Conservation (phyloP, 768 basidiomycete genomes). For the Suillus brevipes region DNA sequence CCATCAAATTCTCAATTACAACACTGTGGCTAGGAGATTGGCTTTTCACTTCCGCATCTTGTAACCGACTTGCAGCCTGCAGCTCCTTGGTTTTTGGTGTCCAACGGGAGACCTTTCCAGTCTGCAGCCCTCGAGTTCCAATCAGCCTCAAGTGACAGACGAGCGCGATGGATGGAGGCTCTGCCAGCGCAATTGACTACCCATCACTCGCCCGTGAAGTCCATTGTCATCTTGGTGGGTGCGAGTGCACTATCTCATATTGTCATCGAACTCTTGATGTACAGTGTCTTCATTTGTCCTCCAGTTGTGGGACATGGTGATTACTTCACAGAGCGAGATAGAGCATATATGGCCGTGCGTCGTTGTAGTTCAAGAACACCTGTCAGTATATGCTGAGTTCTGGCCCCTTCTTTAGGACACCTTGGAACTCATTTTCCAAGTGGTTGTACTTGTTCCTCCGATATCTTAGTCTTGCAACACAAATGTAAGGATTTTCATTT, state of each 20-base stretch:
- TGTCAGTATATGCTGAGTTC: not conserved
- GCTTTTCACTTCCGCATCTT: not conserved
- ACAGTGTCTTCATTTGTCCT: conserved; percentile 29
- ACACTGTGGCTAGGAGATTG: not conserved
- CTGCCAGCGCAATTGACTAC: not conserved
- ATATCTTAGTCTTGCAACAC: conserved; percentile 4
- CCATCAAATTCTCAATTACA: not conserved
- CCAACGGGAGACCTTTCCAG: not conserved
- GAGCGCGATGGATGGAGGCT: not conserved
- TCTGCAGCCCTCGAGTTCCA: not conserved
- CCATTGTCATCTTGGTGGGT: not conserved
- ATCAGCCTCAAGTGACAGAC: not conserved
- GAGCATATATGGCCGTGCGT: conserved; percentile 34
- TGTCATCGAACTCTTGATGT: not conserved
- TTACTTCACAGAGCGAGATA: conserved; percentile 26
- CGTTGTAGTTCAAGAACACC: not conserved
- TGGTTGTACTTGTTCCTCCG: conserved; percentile 20
- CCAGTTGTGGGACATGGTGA: conserved; percentile 28
- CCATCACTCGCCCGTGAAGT: not conserved
- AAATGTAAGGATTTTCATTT: not conserved
- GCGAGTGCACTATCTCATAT: not conserved
- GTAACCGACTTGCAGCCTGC: not conserved
- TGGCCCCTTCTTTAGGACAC: conserved; percentile 15
- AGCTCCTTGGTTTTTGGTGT: not conserved
- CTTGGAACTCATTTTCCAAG: conserved; percentile 17